These are phyloP conservation scores for Medicago ruthenica DNA, from an alignment of 306 rosid species.

Conservation along the genomic window DNA sequence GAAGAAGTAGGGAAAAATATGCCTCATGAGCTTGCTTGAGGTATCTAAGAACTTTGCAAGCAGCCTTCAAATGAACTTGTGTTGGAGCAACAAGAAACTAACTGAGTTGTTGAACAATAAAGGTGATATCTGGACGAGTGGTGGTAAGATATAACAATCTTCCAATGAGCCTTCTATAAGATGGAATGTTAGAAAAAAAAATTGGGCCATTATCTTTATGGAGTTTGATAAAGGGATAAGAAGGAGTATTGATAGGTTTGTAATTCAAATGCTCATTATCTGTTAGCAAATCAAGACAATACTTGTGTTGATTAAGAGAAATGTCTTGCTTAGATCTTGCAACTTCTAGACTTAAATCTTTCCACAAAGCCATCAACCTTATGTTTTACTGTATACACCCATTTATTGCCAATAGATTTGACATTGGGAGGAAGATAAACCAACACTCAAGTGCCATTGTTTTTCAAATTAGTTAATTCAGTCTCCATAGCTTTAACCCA, in stretches of 20 bases:
- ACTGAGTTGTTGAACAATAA: background rate
- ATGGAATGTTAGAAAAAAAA: background rate
- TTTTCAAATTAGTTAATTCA: too few relatives aligned
- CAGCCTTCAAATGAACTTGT: background rate
- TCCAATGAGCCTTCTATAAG: background rate
- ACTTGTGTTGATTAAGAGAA: background rate
- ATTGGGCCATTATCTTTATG: background rate
- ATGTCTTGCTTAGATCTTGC: background rate
- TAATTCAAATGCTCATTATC: background rate
- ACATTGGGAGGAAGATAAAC: too few relatives aligned
- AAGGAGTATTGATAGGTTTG: background rate
- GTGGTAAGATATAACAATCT: background rate
- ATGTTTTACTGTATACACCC: too few relatives aligned
- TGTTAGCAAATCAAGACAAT: background rate
- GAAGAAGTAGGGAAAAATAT: too few relatives aligned
- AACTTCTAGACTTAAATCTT: background rate
- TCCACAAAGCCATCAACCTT: too few relatives aligned
- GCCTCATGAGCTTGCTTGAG: too few relatives aligned
- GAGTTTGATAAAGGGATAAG: too few relatives aligned
- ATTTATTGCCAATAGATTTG: too few relatives aligned
- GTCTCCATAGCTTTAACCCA: too few relatives aligned
- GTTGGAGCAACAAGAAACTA: background rate
- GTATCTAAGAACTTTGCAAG: background rate
- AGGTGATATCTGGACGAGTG: background rate
- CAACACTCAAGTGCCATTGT: too few relatives aligned